Evolutionary conservation across 345 rosid species (phyloP), one percentile per base, ranked within the genome.

Genomic region (Moricandia arvensis): DNA sequence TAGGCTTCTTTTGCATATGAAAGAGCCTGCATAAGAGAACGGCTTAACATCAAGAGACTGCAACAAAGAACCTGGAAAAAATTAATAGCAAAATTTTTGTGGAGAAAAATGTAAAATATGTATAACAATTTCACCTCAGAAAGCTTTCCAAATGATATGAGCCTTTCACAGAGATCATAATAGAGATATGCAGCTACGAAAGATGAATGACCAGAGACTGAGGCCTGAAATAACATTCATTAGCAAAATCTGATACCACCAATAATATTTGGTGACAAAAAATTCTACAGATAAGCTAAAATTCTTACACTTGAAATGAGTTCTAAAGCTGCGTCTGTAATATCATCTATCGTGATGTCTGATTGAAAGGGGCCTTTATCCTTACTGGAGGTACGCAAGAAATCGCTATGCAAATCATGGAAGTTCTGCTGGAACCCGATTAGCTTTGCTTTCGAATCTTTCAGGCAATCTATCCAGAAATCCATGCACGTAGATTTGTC

Each of bases 91-190:
- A 54, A 38, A n/a, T 1, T 1, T 3, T 59, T 37, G 37, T 35
- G 35, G 47, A 49, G 51, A 21, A 34, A 29, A 26, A 77, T 64
- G 53, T 18, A 69, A 69, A 17, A 72, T 35, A 38, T 37, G 63
- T 61, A 78, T 17, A 37, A 59, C 68, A 38, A 59, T 3, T 15
- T 84, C 84, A 95, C 99, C 99, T 92, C 97, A 45, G 88, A 72
- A 63, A 86, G 68, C 31, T 68, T 85, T 55, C 97, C 99, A 68
- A 54, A 78, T 54, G 83, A 81, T 72, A 87, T 69, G 54, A 86
- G 85, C 73, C 84, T 87, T 84, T 89, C 92, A 77, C 86, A 80
- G 70, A 95, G 85, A 87, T 92, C 97, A 79, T 90, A 87, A 77
- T 80, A 87, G 64, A 95, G 96, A 84, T 80, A 80, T 70, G 93